phyloP scores from a whole-genome alignment of 495 filamentous ascomycete genomes.

The Sordaria brevicollis region DNA sequence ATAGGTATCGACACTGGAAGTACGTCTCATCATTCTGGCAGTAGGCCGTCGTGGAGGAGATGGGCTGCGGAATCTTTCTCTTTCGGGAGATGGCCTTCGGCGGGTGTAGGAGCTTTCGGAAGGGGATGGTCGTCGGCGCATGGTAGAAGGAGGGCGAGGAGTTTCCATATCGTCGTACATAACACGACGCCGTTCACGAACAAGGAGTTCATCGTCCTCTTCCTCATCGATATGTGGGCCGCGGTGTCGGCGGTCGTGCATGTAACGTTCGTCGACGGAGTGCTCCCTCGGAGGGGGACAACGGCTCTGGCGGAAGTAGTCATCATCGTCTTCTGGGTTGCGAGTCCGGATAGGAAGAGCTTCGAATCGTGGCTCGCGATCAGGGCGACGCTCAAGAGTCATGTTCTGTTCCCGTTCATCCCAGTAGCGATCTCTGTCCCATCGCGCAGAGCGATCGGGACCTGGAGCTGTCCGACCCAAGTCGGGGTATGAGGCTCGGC shows the following conservation, averaged over 20 bases:
- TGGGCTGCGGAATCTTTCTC: conserved; percentile 25
- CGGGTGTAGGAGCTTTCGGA: conserved; percentile 23
- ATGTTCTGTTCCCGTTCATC: conserved; percentile 17
- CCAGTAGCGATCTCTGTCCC: conserved; percentile 32
- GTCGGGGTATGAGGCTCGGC: conserved; percentile 26
- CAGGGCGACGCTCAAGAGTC: conserved; percentile 15
- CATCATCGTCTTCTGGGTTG: conserved; percentile 13
- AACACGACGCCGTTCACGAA: conserved; percentile 25
- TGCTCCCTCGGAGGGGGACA: conserved; percentile 17
- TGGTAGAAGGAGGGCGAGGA: conserved; percentile 7
- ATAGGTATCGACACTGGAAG: conserved; percentile 39
- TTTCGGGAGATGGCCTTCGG: conserved; percentile 20
- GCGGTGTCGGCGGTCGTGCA: conserved; percentile 16
- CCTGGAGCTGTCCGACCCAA: conserved; percentile 16
- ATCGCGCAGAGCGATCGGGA: conserved; percentile 25
- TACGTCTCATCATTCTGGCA: conserved; percentile 23
- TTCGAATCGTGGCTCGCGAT: conserved; percentile 22
- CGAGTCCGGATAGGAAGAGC: conserved; percentile 1
- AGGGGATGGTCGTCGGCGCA: conserved; percentile 10
- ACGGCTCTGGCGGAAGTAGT: conserved; percentile 10
- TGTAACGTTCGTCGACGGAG: conserved; percentile 21
- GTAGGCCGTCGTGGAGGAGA: conserved; percentile 21
- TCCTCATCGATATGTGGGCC: conserved; percentile 27
- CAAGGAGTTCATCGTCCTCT: conserved; percentile 25
- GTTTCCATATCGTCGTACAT: conserved; percentile 27